Conservation (phyloP, 306 rosid species). For the Prunus fruticosa region DNA sequence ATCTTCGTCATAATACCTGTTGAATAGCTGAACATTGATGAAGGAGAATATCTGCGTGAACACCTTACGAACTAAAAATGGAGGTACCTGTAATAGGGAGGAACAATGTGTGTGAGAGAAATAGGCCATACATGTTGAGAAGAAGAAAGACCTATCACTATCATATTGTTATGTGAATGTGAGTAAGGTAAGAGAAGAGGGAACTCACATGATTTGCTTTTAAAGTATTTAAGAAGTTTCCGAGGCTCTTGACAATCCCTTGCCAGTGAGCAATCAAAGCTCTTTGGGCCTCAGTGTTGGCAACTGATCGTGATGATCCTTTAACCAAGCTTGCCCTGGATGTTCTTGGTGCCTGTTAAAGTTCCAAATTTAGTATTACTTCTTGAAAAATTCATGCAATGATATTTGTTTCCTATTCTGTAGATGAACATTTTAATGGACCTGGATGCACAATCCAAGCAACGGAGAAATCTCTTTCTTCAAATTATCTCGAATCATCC, state of each 20-base stretch:
- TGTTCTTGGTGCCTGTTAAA: slow-evolving; percentile 86
- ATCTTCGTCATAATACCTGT: slow-evolving; percentile 51
- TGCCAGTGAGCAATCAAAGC: slow-evolving; percentile 98
- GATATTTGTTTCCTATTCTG: not conserved
- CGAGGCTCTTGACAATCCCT: slow-evolving; percentile 87
- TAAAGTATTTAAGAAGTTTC: slow-evolving; percentile 76
- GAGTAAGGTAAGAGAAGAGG: not conserved
- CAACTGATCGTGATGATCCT: slow-evolving; percentile 76
- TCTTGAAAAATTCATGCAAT: slow-evolving; percentile 17
- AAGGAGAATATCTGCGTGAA: slow-evolving; percentile 96
- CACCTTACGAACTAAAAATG: slow-evolving; percentile 93
- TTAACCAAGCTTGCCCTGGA: slow-evolving; percentile 89
- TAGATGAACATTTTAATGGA: slow-evolving; percentile 21
- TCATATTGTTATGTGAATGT: not conserved
- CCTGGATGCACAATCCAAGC: slow-evolving; percentile 98
- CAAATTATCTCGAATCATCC: slow-evolving; percentile 92
- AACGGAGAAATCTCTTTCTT: slow-evolving; percentile 97
- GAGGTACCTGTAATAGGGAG: slow-evolving; percentile 62
- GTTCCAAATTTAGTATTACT: not conserved
- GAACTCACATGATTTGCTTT: slow-evolving; percentile 84
- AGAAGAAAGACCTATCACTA: not conserved
- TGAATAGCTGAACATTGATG: slow-evolving; percentile 96
- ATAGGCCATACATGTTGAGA: not conserved
- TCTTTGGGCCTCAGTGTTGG: slow-evolving; percentile 89
- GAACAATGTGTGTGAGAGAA: not conserved